Base-by-base conservation (phyloP, 345 rosid genomes). In the Euphorbia peplus region DNA sequence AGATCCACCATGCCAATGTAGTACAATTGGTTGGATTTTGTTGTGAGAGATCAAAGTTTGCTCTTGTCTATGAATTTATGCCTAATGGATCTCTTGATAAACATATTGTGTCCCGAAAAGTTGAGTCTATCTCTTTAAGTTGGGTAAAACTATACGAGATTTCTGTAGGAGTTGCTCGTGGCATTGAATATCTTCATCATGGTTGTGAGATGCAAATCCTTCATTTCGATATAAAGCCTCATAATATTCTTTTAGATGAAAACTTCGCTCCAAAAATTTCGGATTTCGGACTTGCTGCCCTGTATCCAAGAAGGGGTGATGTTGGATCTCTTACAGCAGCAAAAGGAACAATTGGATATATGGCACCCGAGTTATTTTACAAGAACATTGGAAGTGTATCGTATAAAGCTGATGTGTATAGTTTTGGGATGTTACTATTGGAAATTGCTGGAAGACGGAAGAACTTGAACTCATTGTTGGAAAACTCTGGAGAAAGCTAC, bases 71-170 rank as follows among this genome's bases (percentile, higher is more conserved):
- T 22, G 67, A 70, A 6, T 70, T 70, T 53, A 60, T 70, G 67
- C 35, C 73, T 1, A 51, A 70, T 61, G 73, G 73, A 39, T 70
- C 67, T 16, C 73, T 70, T 25, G 67, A 70, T 54, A 39, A 39
- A 8, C 37, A 50, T 3, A n/a, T 18, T 1, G 21, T 35, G 6
- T 35, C 10, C 32, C 4, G 25, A 35, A 0, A 3, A n/a, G 47
- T 30, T 30, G 35, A 19, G n/a, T 59, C 24, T 0, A n/a, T n/a
- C 13, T 5, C 59, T 16, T 46, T 69, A 25, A 60, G 73, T 9
- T 70, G 46, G 73, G 66, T 50, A 32, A 51, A 60, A 51, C 13
- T 70, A 30, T 19, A 47, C 39, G 39, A 60, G 5, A 70, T 70
- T 39, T 48, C 67, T 19, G 2, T 60, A 2, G 67, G 67, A 35